Evolutionary conservation across 2,329 filamentous ascomycete species (phyloP), one percentile per base, ranked within the genome.

Genomic region (Ascochyta pisi): DNA sequence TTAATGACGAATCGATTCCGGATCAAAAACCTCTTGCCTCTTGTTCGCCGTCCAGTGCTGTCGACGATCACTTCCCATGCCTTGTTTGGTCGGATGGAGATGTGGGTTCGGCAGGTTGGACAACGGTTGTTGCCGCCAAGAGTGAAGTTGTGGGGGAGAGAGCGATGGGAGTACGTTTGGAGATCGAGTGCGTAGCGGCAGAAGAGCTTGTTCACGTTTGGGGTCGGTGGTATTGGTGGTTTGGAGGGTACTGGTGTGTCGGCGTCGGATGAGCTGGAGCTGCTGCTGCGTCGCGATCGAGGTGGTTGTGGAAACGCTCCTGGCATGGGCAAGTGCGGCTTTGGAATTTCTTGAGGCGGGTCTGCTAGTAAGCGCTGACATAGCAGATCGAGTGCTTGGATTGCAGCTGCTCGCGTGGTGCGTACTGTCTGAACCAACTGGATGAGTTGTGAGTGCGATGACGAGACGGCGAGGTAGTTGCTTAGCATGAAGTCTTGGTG

Each of bases 161-260:
- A 66, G 8, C 69, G 61, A 10, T 50, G 42, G 0, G 50, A 33
- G 39, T 64, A 48, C 13, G 51, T 40, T 49, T 75, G 73, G 7
- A 75, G 66, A 34, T 71, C 67, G 24, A 61, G 63, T 3, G 73
- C 69, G 41, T 73, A 74, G 15, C 68, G 44, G 43, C 73, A 75
- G 54, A 69, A 75, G 3, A 75, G 60, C 1, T 59, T 54, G 7
- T 48, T 54, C 4, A 41, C 23, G 29, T 54, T 43, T 23, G 58
- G 47, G 7, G 42, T 54, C 1, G 46, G 47, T 1, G 45, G 62
- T 13, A 54, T 29, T 9, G 42, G 44, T 4, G 48, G 54, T 29
- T 41, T 26, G 40, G 54, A 58, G 37, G 51, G 45, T 44, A 31
- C 43, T 23, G 47, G 51, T 15, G 27, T 45, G 7, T 26, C 7